phyloP scores from a whole-genome alignment of 345 rosid species.

The Salix caprea region DNA sequence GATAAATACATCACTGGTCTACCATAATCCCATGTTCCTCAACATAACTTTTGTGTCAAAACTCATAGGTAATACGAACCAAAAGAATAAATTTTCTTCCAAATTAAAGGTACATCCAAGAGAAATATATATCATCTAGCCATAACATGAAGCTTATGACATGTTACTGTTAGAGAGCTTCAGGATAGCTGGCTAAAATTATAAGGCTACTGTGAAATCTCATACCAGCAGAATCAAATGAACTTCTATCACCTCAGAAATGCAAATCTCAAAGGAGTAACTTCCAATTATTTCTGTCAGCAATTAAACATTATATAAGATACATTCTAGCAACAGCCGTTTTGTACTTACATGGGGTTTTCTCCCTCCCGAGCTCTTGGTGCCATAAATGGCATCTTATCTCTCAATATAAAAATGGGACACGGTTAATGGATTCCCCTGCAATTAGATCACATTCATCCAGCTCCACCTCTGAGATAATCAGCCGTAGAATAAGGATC shows the following conservation, averaged over 20 bases:
- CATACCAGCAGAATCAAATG: slow-evolving; percentile 19
- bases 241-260: slow-evolving; percentile 29
- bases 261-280: slow-evolving; percentile 28
- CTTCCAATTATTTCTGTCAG: slow-evolving; percentile 41
- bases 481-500: slow-evolving; percentile 23
- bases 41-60: not conserved
- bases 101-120: not conserved
- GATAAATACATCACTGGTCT: not conserved
- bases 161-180: not conserved
- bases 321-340: slow-evolving; percentile 34
- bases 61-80: not conserved
- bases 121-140: slow-evolving; percentile 3
- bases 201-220: slow-evolving; percentile 10
- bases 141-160: not conserved
- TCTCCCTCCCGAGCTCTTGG: slow-evolving; percentile 32
- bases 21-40: not conserved
- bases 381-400: slow-evolving; percentile 30
- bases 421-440: slow-evolving; percentile 31
- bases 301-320: slow-evolving; percentile 16
- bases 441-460: slow-evolving; percentile 26
- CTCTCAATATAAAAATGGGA: slow-evolving; percentile 38
- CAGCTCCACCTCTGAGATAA: slow-evolving; percentile 21
- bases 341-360: slow-evolving; percentile 46
- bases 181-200: slow-evolving; percentile 8
- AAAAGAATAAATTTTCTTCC: not conserved